These are phyloP conservation scores for Rasamsonia emersonii DNA, from an alignment of 2,329 filamentous ascomycete genomes.

Conservation along the genomic window DNA sequence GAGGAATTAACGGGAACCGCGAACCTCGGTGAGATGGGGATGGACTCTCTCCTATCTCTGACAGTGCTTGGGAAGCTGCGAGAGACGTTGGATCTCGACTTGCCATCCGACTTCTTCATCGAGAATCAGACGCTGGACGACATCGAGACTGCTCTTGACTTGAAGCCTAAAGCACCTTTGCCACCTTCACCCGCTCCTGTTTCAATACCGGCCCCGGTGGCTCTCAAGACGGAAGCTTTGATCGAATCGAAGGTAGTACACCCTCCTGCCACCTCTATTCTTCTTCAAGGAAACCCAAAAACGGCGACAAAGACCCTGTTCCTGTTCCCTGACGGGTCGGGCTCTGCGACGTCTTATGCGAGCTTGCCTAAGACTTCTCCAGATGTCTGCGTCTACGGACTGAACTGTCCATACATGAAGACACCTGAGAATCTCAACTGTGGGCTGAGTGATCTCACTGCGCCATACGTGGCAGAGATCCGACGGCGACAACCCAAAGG, in stretches of 20 bases:
- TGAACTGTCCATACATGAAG: constrained; percentile 39
- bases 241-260: constrained; percentile 14
- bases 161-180: constrained; percentile 27
- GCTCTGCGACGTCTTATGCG: constrained; percentile 39
- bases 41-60: constrained; percentile 39
- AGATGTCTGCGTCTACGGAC: constrained; percentile 35
- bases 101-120: constrained; percentile 36
- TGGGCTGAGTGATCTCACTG: constrained; percentile 27
- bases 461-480: constrained; percentile 36
- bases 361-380: constrained; percentile 33
- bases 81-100: constrained; percentile 33
- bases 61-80: constrained; percentile 38
- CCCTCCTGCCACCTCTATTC: constrained; percentile 34
- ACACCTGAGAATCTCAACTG: constrained; percentile 27
- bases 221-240: constrained; percentile 14
- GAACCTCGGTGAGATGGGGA: constrained; percentile 35
- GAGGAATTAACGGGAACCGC: constrained; percentile 31
- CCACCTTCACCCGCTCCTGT: constrained; percentile 7
- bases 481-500: constrained; percentile 40
- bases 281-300: constrained; percentile 36
- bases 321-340: constrained; percentile 39
- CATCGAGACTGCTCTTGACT: constrained; percentile 28
- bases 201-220: constrained; percentile 15
- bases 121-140: constrained; percentile 35
- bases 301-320: constrained; percentile 34